Base-by-base conservation (phyloP, 78 protist species). In the Guillardia theta region DNA sequence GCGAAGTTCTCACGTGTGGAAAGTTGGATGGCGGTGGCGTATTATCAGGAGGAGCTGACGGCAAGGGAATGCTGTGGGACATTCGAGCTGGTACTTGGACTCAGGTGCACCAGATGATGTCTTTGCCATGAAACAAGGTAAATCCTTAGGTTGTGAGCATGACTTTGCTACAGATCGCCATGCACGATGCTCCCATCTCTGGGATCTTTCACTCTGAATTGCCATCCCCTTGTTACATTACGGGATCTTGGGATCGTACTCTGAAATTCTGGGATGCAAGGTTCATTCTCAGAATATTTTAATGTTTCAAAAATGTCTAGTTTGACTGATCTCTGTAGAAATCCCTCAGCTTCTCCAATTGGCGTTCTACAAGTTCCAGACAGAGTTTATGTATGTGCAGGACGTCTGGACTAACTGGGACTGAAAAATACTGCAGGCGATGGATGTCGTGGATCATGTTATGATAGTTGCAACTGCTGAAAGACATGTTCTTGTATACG, bases 401-500 rank as follows among this genome's bases (percentile, higher is more conserved):
- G n/a, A n/a, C n/a, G n/a, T n/a, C n/a, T n/a, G n/a, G n/a, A n/a
- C n/a, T n/a, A n/a, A n/a, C n/a, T n/a, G n/a, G n/a, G n/a, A n/a
- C n/a, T n/a, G n/a, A n/a, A n/a, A n/a, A n/a, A n/a, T n/a, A n/a
- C n/a, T n/a, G 50, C 33, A 43, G 50, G 90, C 90, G 50, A 78
- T 78, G 90, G 90, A 78, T 30, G 30, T 78, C 10, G 90, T 78
- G 48, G 90, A 48, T 1, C 33, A 1, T 0, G 90, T 87, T 87
- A 0, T 93, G 45, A 97, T 95, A 10, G 96, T 96, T 4, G 98
- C 95, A 21, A 95, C 97, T 12, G 98, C 78, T 76, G 70, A 76
- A 94, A 70, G 90, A 4, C 90, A 78, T 50, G 24, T 78, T 36
- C 90, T 78, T 36, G 53, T 50, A 19, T 88, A 64, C 62, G 43